Conservation (phyloP, 2,329 filamentous ascomycete species). For the Colletotrichum incanum region DNA sequence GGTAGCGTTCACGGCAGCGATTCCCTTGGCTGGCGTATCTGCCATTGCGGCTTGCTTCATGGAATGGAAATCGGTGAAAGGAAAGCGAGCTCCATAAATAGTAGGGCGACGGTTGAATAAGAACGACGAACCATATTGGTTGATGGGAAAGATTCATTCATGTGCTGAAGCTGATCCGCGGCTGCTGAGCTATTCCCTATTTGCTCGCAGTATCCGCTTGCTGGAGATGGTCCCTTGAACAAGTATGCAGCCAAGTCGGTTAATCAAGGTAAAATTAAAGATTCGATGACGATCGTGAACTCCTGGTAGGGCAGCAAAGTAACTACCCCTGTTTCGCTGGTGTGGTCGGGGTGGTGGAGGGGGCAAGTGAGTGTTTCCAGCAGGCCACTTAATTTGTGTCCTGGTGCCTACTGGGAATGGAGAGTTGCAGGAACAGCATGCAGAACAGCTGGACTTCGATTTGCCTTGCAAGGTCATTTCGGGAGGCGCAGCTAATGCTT, state of each 20-base stretch:
- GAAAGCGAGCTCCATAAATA: background rate
- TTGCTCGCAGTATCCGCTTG: background rate
- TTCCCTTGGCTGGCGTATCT: conserved; percentile 33
- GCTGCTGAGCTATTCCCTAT: background rate
- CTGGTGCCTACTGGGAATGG: background rate
- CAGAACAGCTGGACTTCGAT: background rate
- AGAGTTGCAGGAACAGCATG: conserved; percentile 4
- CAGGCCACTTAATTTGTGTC: background rate
- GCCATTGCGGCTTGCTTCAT: conserved; percentile 35
- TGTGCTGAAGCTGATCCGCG: background rate
- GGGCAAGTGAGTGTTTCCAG: background rate
- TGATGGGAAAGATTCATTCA: background rate
- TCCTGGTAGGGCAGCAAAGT: background rate
- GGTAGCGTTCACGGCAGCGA: conserved; percentile 62
- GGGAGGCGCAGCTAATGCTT: background rate
- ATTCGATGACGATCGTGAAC: background rate
- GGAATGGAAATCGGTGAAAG: conserved; percentile 37
- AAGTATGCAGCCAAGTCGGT: background rate
- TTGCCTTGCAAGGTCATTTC: background rate
- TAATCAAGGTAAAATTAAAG: background rate
- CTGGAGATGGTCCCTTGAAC: background rate
- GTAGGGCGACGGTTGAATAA: background rate
- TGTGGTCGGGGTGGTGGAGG: background rate
- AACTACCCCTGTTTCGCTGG: background rate
- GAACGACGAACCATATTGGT: background rate